These are phyloP conservation scores for Artemisia argyi DNA, from an alignment of 129 eudicot genomes.

Conservation along the genomic window DNA sequence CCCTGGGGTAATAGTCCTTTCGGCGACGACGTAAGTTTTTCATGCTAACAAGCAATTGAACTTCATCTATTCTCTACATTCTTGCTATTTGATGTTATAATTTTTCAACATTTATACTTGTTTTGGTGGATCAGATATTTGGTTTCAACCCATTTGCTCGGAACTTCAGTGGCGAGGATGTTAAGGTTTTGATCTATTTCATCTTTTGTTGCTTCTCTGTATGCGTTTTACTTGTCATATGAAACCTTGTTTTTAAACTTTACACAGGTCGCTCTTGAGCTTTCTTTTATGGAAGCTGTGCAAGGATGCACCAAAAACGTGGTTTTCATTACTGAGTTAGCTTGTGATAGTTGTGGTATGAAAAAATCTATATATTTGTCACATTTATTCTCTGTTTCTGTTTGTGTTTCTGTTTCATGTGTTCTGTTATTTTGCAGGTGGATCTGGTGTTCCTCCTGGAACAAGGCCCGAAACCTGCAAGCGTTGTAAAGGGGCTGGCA, in stretches of 20 bases:
- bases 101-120: slow-evolving; percentile 1
- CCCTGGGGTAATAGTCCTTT: slow-evolving; percentile 26
- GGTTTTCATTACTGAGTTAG: slow-evolving; percentile 57
- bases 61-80: neutral
- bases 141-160: slow-evolving; percentile 15
- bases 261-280: slow-evolving; percentile 56
- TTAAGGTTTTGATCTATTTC: slow-evolving; percentile 38
- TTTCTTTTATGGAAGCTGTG: slow-evolving; percentile 97
- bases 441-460: slow-evolving; percentile 93
- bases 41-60: neutral
- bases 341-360: slow-evolving; percentile 83
- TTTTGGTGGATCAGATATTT: slow-evolving; percentile 23
- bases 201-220: neutral
- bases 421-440: slow-evolving; percentile 46
- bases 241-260: neutral
- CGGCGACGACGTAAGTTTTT: slow-evolving; percentile 21
- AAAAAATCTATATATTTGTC: neutral
- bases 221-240: slow-evolving; percentile 5
- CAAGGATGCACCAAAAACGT: slow-evolving; percentile 84
- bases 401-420: neutral
- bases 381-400: neutral
- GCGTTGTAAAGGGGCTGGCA: slow-evolving; percentile 87
- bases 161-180: slow-evolving; percentile 58
- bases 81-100: neutral
- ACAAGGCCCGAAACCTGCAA: slow-evolving; percentile 88